Percentiles rank a stretch among this genome's conserved stretches.
These are phyloP conservation scores for Striga asiatica DNA, from an alignment of 257 asterid genomes.

Conservation along the genomic window DNA sequence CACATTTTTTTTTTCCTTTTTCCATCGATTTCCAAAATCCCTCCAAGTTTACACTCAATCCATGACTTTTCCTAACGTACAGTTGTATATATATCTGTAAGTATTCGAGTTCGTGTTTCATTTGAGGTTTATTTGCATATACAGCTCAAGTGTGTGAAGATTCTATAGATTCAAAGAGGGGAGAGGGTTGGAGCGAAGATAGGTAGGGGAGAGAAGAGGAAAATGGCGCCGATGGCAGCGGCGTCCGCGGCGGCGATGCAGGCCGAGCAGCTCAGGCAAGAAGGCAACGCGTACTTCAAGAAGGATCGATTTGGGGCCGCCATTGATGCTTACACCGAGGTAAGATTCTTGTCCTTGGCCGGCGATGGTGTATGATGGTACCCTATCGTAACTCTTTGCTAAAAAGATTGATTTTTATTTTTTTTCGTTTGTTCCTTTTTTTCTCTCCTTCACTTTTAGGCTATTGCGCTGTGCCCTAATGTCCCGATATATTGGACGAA, in stretches of 20 bases:
- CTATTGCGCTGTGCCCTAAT: conserved; percentile 83
- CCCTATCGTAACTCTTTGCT: background rate
- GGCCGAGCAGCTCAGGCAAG: conserved; percentile 69
- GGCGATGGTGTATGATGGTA: too few relatives aligned
- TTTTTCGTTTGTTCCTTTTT: background rate
- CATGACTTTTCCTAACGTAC: too few relatives aligned
- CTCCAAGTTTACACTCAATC: too few relatives aligned
- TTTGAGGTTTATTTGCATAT: background rate
- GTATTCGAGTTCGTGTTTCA: background rate
- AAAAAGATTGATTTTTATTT: background rate
- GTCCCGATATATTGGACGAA: conserved; percentile 85
- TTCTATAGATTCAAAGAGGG: too few relatives aligned
- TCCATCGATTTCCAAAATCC: too few relatives aligned
- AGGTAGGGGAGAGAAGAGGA: conserved; percentile 24
- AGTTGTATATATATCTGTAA: too few relatives aligned
- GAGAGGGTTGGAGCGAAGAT: too few relatives aligned
- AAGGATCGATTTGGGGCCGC: conserved; percentile 74
- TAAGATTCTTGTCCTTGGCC: conserved; percentile 4
- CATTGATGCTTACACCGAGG: conserved; percentile 92
- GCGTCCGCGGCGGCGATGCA: conserved; percentile 48
- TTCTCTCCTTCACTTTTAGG: too few relatives aligned
- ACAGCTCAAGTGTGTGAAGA: background rate
- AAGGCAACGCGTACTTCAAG: conserved; percentile 62
- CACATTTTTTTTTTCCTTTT: too few relatives aligned
- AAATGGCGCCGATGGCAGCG: conserved; percentile 61